Evolutionary conservation across 805 yeast species (phyloP).

Genomic region (Metschnikowia rubicola): DNA sequence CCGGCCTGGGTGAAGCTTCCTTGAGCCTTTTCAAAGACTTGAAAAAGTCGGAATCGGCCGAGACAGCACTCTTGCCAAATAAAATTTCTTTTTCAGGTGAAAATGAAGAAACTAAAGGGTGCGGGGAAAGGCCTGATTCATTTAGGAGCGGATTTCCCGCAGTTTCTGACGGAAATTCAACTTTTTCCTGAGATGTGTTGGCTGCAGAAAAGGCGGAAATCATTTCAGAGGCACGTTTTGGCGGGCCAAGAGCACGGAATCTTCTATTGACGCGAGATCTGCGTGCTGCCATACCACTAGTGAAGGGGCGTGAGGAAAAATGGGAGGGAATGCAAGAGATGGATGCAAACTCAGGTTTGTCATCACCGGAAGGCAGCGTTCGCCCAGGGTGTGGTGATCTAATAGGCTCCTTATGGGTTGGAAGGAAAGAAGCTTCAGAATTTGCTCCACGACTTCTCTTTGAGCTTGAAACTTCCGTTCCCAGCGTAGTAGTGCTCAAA

Average conservation of each 20-base stretch:
- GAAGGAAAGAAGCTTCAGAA: too few species aligned
- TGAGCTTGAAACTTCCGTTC: too few species aligned
- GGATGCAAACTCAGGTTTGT: too few species aligned
- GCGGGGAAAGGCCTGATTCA: too few species aligned
- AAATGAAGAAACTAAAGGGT: too few species aligned
- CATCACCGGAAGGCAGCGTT: too few species aligned
- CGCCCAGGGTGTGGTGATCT: too few species aligned
- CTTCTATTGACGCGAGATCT: constrained; percentile 35
- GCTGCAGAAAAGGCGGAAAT: neutral
- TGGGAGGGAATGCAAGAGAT: neutral
- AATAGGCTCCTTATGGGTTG: too few species aligned
- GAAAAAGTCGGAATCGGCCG: constrained; percentile 18
- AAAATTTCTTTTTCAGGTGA: neutral
- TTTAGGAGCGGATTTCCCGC: neutral
- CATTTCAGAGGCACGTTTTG: constrained; percentile 39
- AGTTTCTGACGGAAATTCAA: neutral
- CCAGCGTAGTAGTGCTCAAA: too few species aligned
- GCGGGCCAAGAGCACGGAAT: constrained; percentile 44
- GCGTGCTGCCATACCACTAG: constrained; percentile 16
- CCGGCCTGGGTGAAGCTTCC: constrained; percentile 5
- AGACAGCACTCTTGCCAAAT: neutral
- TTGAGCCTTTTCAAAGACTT: constrained; percentile 16
- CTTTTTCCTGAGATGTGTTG: neutral
- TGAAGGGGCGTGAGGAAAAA: constrained; percentile 1
- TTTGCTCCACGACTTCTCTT: too few species aligned